phyloP scores from a whole-genome alignment of 495 filamentous ascomycete species.

The Tuber umbilicatum region DNA sequence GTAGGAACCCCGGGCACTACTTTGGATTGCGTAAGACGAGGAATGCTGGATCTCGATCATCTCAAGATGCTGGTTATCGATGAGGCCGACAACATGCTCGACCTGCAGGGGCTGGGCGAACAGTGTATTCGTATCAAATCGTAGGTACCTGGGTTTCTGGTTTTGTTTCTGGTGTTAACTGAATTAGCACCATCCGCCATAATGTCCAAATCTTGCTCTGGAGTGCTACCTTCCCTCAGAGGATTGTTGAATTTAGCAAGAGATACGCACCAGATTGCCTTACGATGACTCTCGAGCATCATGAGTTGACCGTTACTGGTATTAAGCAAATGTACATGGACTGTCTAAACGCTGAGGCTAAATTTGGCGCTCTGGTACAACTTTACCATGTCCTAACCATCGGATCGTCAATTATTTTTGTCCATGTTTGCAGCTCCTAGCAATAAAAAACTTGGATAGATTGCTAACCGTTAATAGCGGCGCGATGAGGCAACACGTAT shows the following conservation, averaged over 20 bases:
- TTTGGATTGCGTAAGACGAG: slow-evolving; percentile 71
- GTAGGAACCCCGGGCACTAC: slow-evolving; percentile 92
- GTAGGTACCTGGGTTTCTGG: slow-evolving; percentile 48
- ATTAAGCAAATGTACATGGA: slow-evolving; percentile 97
- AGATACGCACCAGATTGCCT: slow-evolving; percentile 81
- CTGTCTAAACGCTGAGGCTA: slow-evolving; percentile 66
- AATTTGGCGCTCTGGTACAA: slow-evolving; percentile 79
- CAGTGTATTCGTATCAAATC: slow-evolving; percentile 83
- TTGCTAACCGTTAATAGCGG: slow-evolving; percentile 50
- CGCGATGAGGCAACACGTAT: slow-evolving; percentile 74
- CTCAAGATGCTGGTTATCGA: slow-evolving; percentile 78
- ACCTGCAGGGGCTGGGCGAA: slow-evolving; percentile 87
- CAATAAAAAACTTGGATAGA: slow-evolving; percentile 17
- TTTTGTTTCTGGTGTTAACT: slow-evolving; percentile 6
- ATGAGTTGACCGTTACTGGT: slow-evolving; percentile 89
- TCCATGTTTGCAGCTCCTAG: slow-evolving; percentile 55
- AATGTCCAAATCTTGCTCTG: slow-evolving; percentile 83
- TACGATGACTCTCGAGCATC: slow-evolving; percentile 74
- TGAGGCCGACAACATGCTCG: slow-evolving; percentile 95
- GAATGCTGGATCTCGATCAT: slow-evolving; percentile 56
- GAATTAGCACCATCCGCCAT: slow-evolving; percentile 15
- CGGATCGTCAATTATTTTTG: slow-evolving; percentile 95
- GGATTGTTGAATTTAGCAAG: slow-evolving; percentile 70
- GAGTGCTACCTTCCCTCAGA: slow-evolving; percentile 89
- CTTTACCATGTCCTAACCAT: slow-evolving; percentile 93